Percentiles rank a stretch among this genome's conserved stretches.
Evolutionary conservation across 176 grass and related monocot genomes (phyloP).

Genomic region (Puya raimondii): DNA sequence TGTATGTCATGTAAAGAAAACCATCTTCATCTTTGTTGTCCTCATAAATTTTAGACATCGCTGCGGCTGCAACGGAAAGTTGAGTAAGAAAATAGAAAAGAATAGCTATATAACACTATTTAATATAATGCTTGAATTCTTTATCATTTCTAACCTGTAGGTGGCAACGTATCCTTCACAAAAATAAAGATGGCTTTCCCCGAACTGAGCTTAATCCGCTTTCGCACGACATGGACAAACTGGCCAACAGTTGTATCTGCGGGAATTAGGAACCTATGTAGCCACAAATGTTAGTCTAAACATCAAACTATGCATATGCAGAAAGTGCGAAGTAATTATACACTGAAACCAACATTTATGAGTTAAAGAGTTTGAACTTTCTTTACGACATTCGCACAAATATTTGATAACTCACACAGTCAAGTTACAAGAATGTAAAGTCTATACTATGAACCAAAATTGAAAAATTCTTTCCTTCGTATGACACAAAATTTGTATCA

Average conservation of each 20-base stretch:
- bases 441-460: not conserved
- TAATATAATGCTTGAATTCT: not conserved
- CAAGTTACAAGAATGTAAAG: not conserved
- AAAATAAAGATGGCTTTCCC: slow-evolving; percentile 94
- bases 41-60: slow-evolving; percentile 88
- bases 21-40: slow-evolving; percentile 90
- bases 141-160: slow-evolving; percentile 36
- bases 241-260: slow-evolving; percentile 78
- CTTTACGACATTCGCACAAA: not conserved
- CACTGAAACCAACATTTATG: too few species aligned
- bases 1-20: slow-evolving; percentile 95
- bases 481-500: too few species aligned
- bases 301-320: not conserved
- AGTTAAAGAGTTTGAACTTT: too few species aligned
- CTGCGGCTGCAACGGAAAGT: slow-evolving; percentile 35
- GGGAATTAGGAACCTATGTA: slow-evolving; percentile 68
- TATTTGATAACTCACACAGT: slow-evolving; percentile 1
- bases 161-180: slow-evolving; percentile 70
- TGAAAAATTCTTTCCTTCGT: too few species aligned
- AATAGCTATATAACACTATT: not conserved
- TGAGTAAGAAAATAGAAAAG: not conserved
- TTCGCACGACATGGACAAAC: slow-evolving; percentile 81
- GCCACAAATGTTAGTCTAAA: not conserved
- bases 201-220: slow-evolving; percentile 80
- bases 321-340: too few species aligned